phyloP scores from a whole-genome alignment of 139 green algal genomes.

The Micractinium sp. region DNA sequence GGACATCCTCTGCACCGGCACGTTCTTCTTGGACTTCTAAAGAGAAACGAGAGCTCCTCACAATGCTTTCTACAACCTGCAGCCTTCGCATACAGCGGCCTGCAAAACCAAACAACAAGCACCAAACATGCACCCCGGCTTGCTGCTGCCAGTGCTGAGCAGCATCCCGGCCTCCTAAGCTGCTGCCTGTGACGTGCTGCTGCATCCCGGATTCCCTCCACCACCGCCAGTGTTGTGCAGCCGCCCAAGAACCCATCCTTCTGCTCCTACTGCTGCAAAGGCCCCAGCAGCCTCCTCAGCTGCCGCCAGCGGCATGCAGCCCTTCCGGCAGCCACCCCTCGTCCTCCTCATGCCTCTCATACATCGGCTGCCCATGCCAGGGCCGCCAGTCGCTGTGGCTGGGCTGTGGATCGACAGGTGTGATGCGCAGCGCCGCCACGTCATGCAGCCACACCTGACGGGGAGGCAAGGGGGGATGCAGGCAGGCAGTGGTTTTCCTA shows the following conservation, averaged over 20 bases:
- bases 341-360: conserved; percentile 17
- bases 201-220: no score
- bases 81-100: no score
- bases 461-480: neutral
- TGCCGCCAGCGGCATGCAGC: neutral
- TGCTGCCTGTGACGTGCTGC: neutral
- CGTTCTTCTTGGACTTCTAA: no score
- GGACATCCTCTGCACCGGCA: no score
- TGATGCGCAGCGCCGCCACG: conserved; percentile 20
- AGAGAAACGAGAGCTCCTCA: no score
- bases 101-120: no score
- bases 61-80: no score
- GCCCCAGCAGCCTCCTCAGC: neutral
- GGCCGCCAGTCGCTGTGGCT: neutral
- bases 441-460: conserved; percentile 35
- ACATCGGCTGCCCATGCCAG: conserved; percentile 14
- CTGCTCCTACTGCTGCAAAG: neutral
- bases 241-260: no score
- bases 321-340: neutral
- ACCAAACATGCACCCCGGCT: no score
- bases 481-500: neutral
- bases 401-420: neutral
- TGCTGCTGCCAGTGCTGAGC: no score
- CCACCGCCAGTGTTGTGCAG: no score
- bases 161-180: no score